Base-by-base conservation (phyloP, 352 stramenopile species). In the Elongisporangium prolatum region DNA sequence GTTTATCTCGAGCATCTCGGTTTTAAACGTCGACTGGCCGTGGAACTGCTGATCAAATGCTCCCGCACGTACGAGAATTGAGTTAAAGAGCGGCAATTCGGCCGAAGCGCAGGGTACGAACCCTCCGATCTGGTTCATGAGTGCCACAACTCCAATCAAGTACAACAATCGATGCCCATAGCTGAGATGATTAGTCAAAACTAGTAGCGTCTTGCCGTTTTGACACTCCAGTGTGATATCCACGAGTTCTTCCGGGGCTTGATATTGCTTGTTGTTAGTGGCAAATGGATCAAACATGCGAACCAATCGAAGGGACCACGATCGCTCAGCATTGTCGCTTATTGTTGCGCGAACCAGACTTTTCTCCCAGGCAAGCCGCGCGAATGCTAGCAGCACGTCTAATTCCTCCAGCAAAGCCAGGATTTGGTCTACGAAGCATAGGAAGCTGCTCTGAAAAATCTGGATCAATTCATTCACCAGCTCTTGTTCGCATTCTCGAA, bases 51-150 rank as follows among this genome's bases (percentile, higher is more conserved):
- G 59, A 47, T 86, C 77, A 11, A 65, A 67, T 10, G 77, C 66
- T n/a, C 77, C 77, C 37, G 64, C 57, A 1, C 74, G 74, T 21
- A 85, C 25, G 21, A 67, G 69, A 13, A 85, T 60, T 0, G 72
- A 54, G 48, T 85, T 71, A 54, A 86, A 84, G 0, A 88, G 40
- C 0, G 71, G 60, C 1, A 89, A 59, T 6, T 44, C 54, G 1
- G 77, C 77, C 7, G 63, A 13, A 44, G 57, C 21, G 38, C 77
- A 86, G 3, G 80, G 74, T 4, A 88, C 80, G 44, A 88, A 89
- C 25, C 80, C 85, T 0, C 77, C 80, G 21, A 88, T 67, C 50
- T 89, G 80, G 59, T 82, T 81, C 3, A 89, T 65, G 11, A 77
- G 47, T 10, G 71, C 67, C 7, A 71, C 65, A 7, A 70, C 40